Evolutionary conservation across 208 protist genomes (phyloP).

Genomic region (Crithidia brevicula): DNA sequence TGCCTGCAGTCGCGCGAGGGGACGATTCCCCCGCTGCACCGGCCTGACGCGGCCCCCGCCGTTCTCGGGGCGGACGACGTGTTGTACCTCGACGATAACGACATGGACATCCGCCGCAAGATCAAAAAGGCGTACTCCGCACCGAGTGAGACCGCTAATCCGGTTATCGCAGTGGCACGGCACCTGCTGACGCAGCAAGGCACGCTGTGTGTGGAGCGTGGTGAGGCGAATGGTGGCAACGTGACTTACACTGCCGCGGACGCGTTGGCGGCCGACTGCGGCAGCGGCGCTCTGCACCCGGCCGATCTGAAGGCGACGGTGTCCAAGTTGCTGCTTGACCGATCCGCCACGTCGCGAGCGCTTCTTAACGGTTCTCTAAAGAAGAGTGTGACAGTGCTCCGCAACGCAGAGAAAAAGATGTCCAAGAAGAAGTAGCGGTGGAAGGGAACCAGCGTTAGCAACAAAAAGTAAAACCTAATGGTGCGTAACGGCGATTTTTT

Average conservation of each 20-base stretch:
- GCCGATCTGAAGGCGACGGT: constrained; percentile 93
- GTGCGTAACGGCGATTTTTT: no score
- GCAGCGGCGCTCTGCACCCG: constrained; percentile 82
- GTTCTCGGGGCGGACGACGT: constrained; percentile 94
- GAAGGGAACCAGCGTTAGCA: no score
- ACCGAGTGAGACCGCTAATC: constrained; percentile 84
- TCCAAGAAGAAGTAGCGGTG: constrained; percentile 80
- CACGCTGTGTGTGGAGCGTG: constrained; percentile 53
- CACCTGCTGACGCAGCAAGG: constrained; percentile 51
- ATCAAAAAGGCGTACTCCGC: constrained; percentile 97
- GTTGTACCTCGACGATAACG: constrained; percentile 97
- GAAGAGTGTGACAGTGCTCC: constrained; percentile 61
- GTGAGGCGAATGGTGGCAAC: constrained; percentile 65
- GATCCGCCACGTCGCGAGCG: constrained; percentile 34
- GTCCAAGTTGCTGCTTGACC: constrained; percentile 57
- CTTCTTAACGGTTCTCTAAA: constrained; percentile 62
- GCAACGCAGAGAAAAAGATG: constrained; percentile 84
- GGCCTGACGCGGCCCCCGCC: constrained; percentile 54
- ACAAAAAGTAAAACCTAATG: no score
- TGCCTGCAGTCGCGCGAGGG: constrained; percentile 35
- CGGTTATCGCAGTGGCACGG: constrained; percentile 88
- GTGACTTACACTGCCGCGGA: constrained; percentile 52
- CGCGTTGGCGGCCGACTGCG: constrained; percentile 65
- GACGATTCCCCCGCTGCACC: constrained; percentile 86
- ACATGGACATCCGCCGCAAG: constrained; percentile 94